Evolutionary conservation across 768 basidiomycete genomes (phyloP).

Genomic region (Serendipita sp.): DNA sequence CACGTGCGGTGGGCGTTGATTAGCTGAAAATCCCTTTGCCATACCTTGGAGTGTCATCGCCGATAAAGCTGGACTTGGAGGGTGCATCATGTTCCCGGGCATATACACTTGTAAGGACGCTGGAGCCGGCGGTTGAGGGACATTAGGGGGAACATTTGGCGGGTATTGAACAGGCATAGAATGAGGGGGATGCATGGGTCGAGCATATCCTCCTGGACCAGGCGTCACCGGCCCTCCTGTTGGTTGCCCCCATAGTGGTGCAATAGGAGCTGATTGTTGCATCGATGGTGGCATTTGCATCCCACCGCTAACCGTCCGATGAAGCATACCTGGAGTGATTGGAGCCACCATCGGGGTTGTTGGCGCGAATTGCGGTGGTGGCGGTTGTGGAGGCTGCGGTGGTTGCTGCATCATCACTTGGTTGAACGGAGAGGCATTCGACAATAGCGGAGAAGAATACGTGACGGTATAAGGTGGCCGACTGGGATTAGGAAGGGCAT

Average conservation of each 20-base stretch:
- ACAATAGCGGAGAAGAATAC: neutral
- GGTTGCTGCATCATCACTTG: neutral
- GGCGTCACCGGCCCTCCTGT: neutral
- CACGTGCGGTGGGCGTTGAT: neutral
- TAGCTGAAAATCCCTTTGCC: neutral
- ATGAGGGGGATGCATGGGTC: slow-evolving; percentile 8
- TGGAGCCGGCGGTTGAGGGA: neutral
- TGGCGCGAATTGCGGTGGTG: slow-evolving; percentile 23
- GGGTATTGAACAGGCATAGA: slow-evolving; percentile 15
- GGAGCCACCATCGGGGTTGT: slow-evolving; percentile 22
- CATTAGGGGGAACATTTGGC: neutral
- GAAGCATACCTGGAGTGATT: slow-evolving; percentile 9
- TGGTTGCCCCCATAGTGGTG: neutral
- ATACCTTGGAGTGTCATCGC: neutral
- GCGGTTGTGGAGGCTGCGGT: slow-evolving; percentile 30
- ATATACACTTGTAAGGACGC: neutral
- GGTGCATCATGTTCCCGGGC: slow-evolving; percentile 53
- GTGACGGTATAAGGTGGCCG: neutral
- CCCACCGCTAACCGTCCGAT: neutral
- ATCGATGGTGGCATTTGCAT: slow-evolving; percentile 1
- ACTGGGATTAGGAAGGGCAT: neutral
- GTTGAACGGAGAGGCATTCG: neutral
- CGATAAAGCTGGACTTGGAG: slow-evolving; percentile 43
- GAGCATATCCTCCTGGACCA: neutral
- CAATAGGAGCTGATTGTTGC: neutral